Evolutionary conservation across 129 eudicot species (phyloP).

Genomic region (Logfia minima): DNA sequence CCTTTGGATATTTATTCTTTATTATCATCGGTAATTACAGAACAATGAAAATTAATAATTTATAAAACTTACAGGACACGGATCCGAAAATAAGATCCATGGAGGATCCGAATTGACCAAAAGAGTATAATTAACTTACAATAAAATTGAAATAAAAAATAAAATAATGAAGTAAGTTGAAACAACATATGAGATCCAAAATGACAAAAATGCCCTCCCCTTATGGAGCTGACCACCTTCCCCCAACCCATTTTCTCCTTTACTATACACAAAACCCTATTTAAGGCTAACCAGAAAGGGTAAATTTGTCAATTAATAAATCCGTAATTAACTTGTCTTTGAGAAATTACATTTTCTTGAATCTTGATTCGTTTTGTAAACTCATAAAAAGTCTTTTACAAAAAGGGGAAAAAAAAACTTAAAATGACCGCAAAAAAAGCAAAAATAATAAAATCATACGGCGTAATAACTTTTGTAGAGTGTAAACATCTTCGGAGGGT

Average conservation of each 20-base stretch:
- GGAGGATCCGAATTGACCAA: not conserved
- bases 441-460: too few relatives aligned
- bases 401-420: not conserved
- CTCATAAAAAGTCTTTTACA: not conserved
- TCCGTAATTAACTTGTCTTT: not conserved
- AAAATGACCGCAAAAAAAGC: not conserved
- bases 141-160: too few relatives aligned
- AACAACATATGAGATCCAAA: not conserved
- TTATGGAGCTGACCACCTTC: not conserved
- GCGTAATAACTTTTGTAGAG: not conserved
- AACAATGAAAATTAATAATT: too few relatives aligned
- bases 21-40: not conserved
- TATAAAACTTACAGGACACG: too few relatives aligned
- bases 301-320: not conserved
- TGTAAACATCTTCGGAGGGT: not conserved
- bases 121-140: not conserved
- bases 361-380: not conserved
- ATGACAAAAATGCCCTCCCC: not conserved
- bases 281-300: not conserved
- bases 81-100: not conserved
- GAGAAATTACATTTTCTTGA: not conserved
- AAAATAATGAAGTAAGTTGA: not conserved
- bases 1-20: not conserved
- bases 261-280: not conserved
- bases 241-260: not conserved